These are phyloP conservation scores for Phytophthora sojae DNA, from an alignment of 352 stramenopile genomes.

Conservation along the genomic window DNA sequence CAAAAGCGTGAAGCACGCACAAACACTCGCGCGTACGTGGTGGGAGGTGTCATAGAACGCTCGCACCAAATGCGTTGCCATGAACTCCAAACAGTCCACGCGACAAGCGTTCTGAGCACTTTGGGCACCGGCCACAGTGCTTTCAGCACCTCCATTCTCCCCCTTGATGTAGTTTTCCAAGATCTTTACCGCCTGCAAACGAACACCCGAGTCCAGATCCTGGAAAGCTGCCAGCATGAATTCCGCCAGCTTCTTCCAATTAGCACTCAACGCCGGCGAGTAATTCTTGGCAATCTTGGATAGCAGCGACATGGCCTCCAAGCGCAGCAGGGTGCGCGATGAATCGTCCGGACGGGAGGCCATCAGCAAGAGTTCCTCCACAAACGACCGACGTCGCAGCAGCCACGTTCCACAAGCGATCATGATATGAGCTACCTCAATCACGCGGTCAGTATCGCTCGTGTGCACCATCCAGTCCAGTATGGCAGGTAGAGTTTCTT, in stretches of 20 bases:
- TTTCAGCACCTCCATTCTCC: constrained; percentile 36
- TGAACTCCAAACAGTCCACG: constrained; percentile 74
- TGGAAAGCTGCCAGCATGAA: constrained; percentile 88
- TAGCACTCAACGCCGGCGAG: constrained; percentile 66
- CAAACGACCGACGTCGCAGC: constrained; percentile 70
- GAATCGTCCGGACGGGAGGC: constrained; percentile 70
- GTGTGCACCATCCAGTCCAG: constrained; percentile 79
- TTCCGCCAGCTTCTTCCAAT: constrained; percentile 71
- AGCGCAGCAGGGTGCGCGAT: constrained; percentile 57
- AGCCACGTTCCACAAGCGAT: constrained; percentile 70
- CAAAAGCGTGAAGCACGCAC: constrained; percentile 88
- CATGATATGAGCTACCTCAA: constrained; percentile 65
- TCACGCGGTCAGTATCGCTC: constrained; percentile 49
- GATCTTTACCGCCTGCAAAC: constrained; percentile 88
- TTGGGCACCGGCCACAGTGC: background rate
- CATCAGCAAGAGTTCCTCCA: constrained; percentile 77
- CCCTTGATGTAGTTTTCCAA: constrained; percentile 91
- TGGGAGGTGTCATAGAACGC: constrained; percentile 89
- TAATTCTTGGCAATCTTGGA: constrained; percentile 90
- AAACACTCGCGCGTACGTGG: constrained; percentile 87
- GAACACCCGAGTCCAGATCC: constrained; percentile 87
- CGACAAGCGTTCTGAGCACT: constrained; percentile 28
- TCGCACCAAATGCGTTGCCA: constrained; percentile 80
- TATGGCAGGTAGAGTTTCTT: constrained; percentile 65
- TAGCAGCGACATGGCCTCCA: constrained; percentile 86